Evolutionary conservation across 441 rosid genomes (phyloP).

Genomic region (Theobroma grandiflorum): DNA sequence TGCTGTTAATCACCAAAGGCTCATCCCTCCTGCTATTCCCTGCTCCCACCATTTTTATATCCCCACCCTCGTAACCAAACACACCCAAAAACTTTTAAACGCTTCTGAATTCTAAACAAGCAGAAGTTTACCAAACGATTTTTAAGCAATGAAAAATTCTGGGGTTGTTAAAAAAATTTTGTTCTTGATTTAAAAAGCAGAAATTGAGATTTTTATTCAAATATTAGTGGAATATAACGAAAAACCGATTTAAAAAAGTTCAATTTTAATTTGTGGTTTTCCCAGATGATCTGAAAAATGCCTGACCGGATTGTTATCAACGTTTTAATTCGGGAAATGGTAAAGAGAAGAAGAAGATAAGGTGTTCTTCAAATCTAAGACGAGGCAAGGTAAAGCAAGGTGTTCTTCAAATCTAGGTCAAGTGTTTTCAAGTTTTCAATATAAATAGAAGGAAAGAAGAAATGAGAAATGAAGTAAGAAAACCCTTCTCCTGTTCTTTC

Average conservation of each 20-base stretch:
- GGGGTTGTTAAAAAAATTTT: background rate
- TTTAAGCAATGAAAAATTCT: background rate
- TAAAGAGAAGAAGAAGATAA: background rate
- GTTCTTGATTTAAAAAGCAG: background rate
- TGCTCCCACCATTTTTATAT: constrained; percentile 52
- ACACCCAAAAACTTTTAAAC: too few relatives aligned
- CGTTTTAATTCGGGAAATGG: constrained; percentile 3
- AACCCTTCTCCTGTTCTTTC: background rate
- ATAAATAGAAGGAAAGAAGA: too few relatives aligned
- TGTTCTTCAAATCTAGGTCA: background rate
- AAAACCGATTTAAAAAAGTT: background rate
- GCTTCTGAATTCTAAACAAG: background rate
- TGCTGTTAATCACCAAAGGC: constrained; percentile 53
- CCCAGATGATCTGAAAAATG: constrained; percentile 16
- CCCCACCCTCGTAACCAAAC: background rate
- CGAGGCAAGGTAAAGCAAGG: background rate
- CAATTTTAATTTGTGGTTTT: background rate
- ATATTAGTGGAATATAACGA: background rate
- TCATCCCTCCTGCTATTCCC: constrained; percentile 49
- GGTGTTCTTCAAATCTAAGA: background rate
- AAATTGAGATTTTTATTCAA: background rate
- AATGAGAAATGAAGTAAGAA: background rate
- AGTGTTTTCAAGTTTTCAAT: background rate
- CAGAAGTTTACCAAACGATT: background rate
- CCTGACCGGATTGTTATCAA: background rate